Conservation (phyloP, 116 monocot genomes). For the Zostera marina region DNA sequence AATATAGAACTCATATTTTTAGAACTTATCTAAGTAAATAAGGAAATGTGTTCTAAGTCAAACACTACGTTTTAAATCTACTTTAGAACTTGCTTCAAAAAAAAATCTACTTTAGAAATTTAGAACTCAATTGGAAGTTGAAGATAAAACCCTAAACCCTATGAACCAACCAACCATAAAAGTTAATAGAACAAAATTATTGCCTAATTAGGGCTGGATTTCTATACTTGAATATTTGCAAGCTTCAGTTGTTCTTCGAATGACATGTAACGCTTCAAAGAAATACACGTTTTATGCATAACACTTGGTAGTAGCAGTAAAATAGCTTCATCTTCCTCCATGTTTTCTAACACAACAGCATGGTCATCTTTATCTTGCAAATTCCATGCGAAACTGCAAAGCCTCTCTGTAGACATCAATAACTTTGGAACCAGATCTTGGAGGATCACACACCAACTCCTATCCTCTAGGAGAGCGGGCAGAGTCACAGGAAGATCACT, state of each 20-base stretch:
- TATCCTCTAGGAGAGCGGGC: constrained; percentile 42
- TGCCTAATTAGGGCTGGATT: too few species aligned
- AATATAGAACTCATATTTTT: too few species aligned
- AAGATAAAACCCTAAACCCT: too few species aligned
- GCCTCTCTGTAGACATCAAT: constrained; percentile 37
- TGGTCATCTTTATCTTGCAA: constrained; percentile 1
- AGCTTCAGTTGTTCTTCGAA: constrained; percentile 60
- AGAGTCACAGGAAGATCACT: constrained; percentile 67
- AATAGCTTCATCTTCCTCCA: constrained; percentile 29
- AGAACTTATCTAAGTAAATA: too few species aligned
- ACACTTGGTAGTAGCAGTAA: constrained; percentile 23
- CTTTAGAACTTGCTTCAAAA: too few species aligned
- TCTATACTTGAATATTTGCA: constrained; percentile 19
- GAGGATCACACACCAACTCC: constrained; percentile 27
- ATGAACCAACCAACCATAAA: too few species aligned
- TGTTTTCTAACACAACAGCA: background rate
- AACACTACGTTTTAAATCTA: too few species aligned
- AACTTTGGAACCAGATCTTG: constrained; percentile 30
- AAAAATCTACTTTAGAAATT: too few species aligned
- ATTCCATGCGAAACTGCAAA: constrained; percentile 28
- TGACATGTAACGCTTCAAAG: constrained; percentile 47
- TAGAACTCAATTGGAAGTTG: too few species aligned
- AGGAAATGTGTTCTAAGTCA: too few species aligned
- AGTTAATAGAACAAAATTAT: too few species aligned
- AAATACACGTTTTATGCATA: constrained; percentile 48